These are phyloP conservation scores for Magnaporthales sp. DNA, from an alignment of 2,329 filamentous ascomycete species.

Conservation along the genomic window DNA sequence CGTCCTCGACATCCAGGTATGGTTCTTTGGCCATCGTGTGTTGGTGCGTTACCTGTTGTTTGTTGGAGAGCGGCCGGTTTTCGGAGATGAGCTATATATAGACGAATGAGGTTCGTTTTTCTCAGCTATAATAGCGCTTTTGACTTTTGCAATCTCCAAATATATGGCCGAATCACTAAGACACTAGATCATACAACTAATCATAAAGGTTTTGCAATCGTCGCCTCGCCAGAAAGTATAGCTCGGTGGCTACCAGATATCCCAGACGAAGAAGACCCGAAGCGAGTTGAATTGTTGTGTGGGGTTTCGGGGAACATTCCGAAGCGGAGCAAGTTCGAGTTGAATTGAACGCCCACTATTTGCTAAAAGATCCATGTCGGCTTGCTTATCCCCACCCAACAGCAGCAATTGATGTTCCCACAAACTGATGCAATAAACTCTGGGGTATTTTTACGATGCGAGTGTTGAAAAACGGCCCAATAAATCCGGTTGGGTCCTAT, in stretches of 20 bases:
- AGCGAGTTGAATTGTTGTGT: background rate
- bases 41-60: background rate
- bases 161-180: no score
- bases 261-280: background rate
- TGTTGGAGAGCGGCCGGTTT: background rate
- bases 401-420: background rate
- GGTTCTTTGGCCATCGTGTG: background rate
- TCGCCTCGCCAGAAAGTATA: no score
- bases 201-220: no score
- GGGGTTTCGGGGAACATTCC: background rate
- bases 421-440: background rate
- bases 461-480: no score
- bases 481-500: no score
- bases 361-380: background rate
- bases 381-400: no score
- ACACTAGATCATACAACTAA: no score
- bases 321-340: background rate
- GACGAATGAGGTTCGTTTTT: no score
- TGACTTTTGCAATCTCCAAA: no score
- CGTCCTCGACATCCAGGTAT: slow-evolving; percentile 3
- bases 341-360: background rate
- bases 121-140: no score
- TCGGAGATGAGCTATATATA: no score
- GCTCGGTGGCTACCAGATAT: background rate
- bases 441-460: no score